A percentile compares a stretch with the other conserved stretches of the same genome.
phyloP scores from a whole-genome alignment of 768 basidiomycete species.

The Neoboletus brunneissimus region DNA sequence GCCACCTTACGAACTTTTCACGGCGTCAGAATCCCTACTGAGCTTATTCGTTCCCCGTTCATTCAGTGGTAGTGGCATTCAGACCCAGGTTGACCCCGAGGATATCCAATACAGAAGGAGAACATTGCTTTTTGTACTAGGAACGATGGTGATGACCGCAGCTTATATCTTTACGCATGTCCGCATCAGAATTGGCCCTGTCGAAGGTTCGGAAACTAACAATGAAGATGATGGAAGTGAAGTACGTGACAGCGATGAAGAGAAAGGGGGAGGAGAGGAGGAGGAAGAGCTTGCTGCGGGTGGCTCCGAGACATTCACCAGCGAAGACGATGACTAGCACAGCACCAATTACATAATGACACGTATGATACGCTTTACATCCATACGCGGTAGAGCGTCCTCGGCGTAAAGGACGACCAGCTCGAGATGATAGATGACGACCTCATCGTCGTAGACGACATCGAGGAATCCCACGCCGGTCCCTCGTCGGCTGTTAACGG shows the following conservation, averaged over 20 bases:
- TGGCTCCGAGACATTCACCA: slow-evolving; percentile 1
- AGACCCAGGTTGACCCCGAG: slow-evolving; percentile 31
- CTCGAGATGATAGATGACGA: slow-evolving; percentile 50
- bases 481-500: slow-evolving; percentile 36
- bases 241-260: slow-evolving; percentile 12
- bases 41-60: slow-evolving; percentile 38
- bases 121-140: slow-evolving; percentile 53
- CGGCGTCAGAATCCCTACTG: slow-evolving; percentile 28
- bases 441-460: slow-evolving; percentile 60
- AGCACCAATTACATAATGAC: slow-evolving; percentile 3
- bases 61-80: slow-evolving; percentile 15
- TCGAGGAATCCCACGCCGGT: slow-evolving; percentile 41
- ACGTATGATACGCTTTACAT: slow-evolving; percentile 14
- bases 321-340: slow-evolving; percentile 17
- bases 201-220: background rate
- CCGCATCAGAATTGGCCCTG: background rate
- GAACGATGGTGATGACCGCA: slow-evolving; percentile 42
- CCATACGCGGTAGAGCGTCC: background rate
- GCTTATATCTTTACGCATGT: slow-evolving; percentile 32
- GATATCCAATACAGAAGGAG: slow-evolving; percentile 47
- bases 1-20: slow-evolving; percentile 20
- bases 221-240: background rate
- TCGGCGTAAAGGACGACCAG: background rate
- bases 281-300: slow-evolving; percentile 9
- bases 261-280: slow-evolving; percentile 11